phyloP scores from a whole-genome alignment of 2,329 filamentous ascomycete species.

The Beauveria brongniartii region DNA sequence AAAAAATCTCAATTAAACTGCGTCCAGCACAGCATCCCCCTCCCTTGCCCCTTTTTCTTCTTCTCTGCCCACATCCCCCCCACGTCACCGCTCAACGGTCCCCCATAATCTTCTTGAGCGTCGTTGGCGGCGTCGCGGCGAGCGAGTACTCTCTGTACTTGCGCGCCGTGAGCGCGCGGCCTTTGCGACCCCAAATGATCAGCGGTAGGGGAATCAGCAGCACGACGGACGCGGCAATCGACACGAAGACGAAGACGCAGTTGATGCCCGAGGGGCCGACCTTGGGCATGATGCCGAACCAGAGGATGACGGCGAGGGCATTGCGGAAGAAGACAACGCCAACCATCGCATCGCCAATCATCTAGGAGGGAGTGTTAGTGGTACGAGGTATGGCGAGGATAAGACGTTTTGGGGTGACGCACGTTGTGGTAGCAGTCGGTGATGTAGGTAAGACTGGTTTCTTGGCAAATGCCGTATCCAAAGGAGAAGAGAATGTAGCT shows the following conservation, averaged over 20 bases:
- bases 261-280: background rate
- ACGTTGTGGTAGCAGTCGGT: slow-evolving; percentile 9
- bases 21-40: background rate
- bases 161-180: background rate
- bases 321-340: slow-evolving; percentile 8
- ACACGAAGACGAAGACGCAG: background rate
- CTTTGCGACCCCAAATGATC: background rate
- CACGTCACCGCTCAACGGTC: background rate
- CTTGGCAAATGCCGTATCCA: background rate
- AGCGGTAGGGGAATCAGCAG: slow-evolving; percentile 2
- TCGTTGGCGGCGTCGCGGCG: background rate
- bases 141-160: slow-evolving; percentile 4
- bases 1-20: background rate
- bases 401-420: background rate
- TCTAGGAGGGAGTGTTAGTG: background rate
- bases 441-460: background rate
- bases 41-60: no score
- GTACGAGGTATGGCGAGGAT: no score
- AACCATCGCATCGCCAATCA: slow-evolving; percentile 5
- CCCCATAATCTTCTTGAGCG: slow-evolving; percentile 2
- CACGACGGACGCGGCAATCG: background rate
- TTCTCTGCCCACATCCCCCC: no score
- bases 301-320: background rate
- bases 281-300: background rate
- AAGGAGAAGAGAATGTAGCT: background rate